Evolutionary conservation across 1,284 basidiomycete genomes (phyloP).

Genomic region (Pseudozyma pruni): DNA sequence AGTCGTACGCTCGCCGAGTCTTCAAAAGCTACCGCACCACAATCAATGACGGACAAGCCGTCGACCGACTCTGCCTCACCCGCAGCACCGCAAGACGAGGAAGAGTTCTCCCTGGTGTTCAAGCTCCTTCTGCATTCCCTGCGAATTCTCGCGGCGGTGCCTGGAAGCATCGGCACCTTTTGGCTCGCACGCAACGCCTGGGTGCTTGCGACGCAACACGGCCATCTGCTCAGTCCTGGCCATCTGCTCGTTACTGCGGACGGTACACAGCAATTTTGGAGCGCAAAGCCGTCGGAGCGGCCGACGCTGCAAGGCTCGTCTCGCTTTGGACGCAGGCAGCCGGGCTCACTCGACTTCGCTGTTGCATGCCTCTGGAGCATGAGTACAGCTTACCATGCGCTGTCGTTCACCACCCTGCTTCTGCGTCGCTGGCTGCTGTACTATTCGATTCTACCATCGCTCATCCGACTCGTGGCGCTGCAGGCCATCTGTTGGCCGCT

Average conservation of each 20-base stretch:
- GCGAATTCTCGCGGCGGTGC: conserved; percentile 64
- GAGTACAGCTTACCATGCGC: conserved; percentile 82
- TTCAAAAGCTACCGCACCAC: not conserved
- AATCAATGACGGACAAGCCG: not conserved
- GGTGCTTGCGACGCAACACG: conserved; percentile 14
- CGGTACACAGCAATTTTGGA: conserved; percentile 29
- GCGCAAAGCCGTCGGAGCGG: conserved; percentile 2
- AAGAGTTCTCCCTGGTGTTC: conserved; percentile 50
- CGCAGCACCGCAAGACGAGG: conserved; percentile 22
- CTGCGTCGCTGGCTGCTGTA: conserved; percentile 82
- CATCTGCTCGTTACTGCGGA: conserved; percentile 17
- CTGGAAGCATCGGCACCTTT: conserved; percentile 62
- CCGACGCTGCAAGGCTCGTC: conserved; percentile 3
- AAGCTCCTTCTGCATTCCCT: conserved; percentile 58
- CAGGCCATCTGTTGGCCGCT: conserved; percentile 88
- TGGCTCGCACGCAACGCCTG: conserved; percentile 56
- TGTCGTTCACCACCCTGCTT: conserved; percentile 80
- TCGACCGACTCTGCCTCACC: not conserved
- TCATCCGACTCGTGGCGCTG: conserved; percentile 82
- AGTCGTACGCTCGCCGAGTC: not conserved
- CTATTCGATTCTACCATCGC: conserved; percentile 80
- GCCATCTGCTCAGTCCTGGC: conserved; percentile 39
- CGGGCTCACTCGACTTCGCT: conserved; percentile 53
- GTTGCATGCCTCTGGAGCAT: conserved; percentile 69
- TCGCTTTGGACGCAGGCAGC: conserved; percentile 30